Percentiles rank a stretch among this genome's conserved stretches.
These are phyloP conservation scores for Hypoxylon perforatum DNA, from an alignment of 495 filamentous ascomycete species.

Conservation along the genomic window DNA sequence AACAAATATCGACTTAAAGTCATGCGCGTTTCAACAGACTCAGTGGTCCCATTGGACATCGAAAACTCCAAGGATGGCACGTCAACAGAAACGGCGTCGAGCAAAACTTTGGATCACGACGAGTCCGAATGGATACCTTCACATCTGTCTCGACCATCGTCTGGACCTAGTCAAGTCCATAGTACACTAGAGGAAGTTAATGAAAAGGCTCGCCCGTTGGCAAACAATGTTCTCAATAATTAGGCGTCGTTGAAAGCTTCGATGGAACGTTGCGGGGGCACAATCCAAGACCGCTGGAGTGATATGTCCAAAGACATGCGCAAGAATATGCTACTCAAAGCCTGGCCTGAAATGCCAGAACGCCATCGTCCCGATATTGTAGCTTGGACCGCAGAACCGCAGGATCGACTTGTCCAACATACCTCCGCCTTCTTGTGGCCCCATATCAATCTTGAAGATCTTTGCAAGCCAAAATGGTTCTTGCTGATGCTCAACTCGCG, in stretches of 20 bases:
- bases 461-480: conserved; percentile 49
- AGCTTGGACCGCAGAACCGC: conserved; percentile 4
- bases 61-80: too few relatives aligned
- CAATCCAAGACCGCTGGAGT: conserved; percentile 27
- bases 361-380: conserved; percentile 28
- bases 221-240: conserved; percentile 9
- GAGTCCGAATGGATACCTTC: too few relatives aligned
- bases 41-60: too few relatives aligned
- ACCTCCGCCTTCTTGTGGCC: conserved; percentile 47
- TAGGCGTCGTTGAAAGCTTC: conserved; percentile 13
- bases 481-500: conserved; percentile 57
- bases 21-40: too few relatives aligned
- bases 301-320: conserved; percentile 20
- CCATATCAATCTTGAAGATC: conserved; percentile 62
- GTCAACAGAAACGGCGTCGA: too few relatives aligned
- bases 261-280: conserved; percentile 3
- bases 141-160: too few relatives aligned
- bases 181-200: background rate
- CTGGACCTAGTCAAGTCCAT: too few relatives aligned
- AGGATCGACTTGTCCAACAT: background rate
- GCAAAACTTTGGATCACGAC: too few relatives aligned
- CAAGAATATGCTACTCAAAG: conserved; percentile 16
- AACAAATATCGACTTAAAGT: too few relatives aligned
- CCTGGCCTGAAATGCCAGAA: conserved; percentile 18
- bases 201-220: background rate